Evolutionary conservation across 2,329 filamentous ascomycete genomes (phyloP).

Genomic region (Microdochium bolleyi): DNA sequence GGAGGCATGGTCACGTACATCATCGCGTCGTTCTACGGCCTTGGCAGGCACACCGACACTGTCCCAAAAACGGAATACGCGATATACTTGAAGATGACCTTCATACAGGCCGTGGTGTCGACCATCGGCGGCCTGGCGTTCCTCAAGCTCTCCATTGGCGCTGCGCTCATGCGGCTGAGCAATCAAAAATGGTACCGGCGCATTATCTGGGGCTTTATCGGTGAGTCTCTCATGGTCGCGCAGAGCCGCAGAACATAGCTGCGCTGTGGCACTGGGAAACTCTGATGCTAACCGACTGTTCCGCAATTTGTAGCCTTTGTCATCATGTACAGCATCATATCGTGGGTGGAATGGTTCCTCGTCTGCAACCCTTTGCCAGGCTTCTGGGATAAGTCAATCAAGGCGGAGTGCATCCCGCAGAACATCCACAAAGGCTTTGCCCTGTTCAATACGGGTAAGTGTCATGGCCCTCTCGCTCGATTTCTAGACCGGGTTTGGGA

Average conservation of each 20-base stretch:
- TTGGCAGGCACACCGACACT: conserved; percentile 34
- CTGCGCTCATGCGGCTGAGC: conserved; percentile 31
- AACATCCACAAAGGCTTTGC: conserved; percentile 11
- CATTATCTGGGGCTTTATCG: conserved; percentile 7
- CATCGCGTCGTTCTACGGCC: conserved; percentile 31
- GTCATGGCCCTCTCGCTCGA: neutral
- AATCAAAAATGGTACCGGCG: conserved; percentile 5
- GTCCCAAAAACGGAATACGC: conserved; percentile 22
- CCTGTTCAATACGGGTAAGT: conserved; percentile 9
- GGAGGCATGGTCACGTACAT: conserved; percentile 24
- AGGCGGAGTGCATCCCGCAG: conserved; percentile 7
- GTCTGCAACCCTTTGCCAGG: conserved; percentile 10
- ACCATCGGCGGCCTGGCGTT: conserved; percentile 29
- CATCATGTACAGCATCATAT: conserved; percentile 8
- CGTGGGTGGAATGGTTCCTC: conserved; percentile 8
- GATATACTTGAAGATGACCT: conserved; percentile 31
- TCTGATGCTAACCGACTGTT: too few species aligned
- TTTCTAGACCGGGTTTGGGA: too few species aligned
- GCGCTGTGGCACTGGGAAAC: too few species aligned
- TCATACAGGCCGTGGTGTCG: conserved; percentile 36
- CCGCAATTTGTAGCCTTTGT: conserved; percentile 6
- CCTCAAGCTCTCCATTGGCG: conserved; percentile 36
- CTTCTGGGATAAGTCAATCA: conserved; percentile 6
- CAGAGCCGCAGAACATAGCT: neutral
- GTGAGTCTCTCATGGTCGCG: neutral